Conservation (phyloP, 2,329 filamentous ascomycete species). For the Clathrospora elynae region DNA sequence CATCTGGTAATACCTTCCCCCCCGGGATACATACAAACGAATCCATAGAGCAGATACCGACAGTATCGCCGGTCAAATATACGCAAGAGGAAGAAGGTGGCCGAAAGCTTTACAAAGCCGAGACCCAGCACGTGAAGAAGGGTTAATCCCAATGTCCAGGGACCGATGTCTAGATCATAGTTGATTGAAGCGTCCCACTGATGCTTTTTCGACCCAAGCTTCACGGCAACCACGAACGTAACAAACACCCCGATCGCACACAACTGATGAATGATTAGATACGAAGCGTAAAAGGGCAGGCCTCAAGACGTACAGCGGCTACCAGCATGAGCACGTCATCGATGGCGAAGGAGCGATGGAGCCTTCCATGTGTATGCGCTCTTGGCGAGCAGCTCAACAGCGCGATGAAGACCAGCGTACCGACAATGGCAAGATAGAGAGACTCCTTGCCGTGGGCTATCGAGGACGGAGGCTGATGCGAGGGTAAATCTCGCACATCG, state of each 20-base stretch:
- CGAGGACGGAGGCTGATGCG: slow-evolving; percentile 15
- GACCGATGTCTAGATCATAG: slow-evolving; percentile 37
- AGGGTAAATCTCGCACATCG: slow-evolving; percentile 20
- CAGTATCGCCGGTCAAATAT: slow-evolving; percentile 46
- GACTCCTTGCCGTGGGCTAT: slow-evolving; percentile 38
- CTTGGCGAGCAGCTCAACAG: slow-evolving; percentile 50
- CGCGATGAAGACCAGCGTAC: slow-evolving; percentile 49
- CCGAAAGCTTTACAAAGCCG: slow-evolving; percentile 54
- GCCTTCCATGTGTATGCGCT: slow-evolving; percentile 52
- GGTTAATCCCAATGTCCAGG: slow-evolving; percentile 49
- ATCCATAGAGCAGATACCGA: slow-evolving; percentile 48
- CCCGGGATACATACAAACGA: slow-evolving; percentile 46
- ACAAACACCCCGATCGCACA: slow-evolving; percentile 14
- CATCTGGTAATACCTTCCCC: neutral
- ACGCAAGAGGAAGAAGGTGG: slow-evolving; percentile 53
- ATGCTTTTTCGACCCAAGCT: neutral
- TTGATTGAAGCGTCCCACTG: slow-evolving; percentile 26
- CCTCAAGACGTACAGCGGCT: slow-evolving; percentile 48
- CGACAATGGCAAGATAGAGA: slow-evolving; percentile 49
- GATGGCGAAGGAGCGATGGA: slow-evolving; percentile 55
- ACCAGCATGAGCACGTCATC: slow-evolving; percentile 56
- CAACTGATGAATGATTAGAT: slow-evolving; percentile 14
- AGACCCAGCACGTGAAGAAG: slow-evolving; percentile 52
- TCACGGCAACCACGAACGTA: neutral
- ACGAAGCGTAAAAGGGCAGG: too few relatives aligned